Percentiles rank a stretch among this genome's conserved stretches.
Conservation (phyloP, 1,284 basidiomycete genomes). For the Cryptococcus hybrid region DNA sequence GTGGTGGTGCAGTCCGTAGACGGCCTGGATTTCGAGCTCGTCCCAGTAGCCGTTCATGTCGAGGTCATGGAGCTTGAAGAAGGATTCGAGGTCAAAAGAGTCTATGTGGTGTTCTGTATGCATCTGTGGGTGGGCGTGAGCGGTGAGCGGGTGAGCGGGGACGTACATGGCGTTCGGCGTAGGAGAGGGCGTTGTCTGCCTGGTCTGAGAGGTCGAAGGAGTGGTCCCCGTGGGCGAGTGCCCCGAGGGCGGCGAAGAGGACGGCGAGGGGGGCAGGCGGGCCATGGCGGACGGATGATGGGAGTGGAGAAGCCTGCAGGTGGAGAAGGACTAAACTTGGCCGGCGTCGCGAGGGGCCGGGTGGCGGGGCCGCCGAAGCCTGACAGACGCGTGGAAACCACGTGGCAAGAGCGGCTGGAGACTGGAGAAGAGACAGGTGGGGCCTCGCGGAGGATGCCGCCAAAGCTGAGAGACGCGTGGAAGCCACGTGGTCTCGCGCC, state of each 20-base stretch:
- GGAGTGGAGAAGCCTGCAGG: too few species aligned
- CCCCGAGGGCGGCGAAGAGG: conserved; percentile 17
- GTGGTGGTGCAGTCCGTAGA: conserved; percentile 94
- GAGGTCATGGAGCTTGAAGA: conserved; percentile 74
- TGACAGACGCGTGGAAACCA: too few species aligned
- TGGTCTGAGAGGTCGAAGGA: conserved; percentile 32
- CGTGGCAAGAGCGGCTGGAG: too few species aligned
- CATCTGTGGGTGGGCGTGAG: conserved; percentile 31
- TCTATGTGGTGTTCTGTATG: conserved; percentile 51
- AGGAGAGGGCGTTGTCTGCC: conserved; percentile 40
- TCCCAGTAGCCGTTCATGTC: conserved; percentile 75
- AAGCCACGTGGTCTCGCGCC: too few species aligned
- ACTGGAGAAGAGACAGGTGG: too few species aligned
- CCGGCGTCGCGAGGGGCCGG: too few species aligned
- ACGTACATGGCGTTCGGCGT: conserved; percentile 57
- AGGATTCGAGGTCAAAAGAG: conserved; percentile 46
- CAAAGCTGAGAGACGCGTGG: too few species aligned
- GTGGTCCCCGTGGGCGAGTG: conserved; percentile 36
- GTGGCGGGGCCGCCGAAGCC: too few species aligned
- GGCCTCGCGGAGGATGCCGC: too few species aligned
- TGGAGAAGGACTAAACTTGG: too few species aligned
- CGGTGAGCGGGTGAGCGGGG: background rate
- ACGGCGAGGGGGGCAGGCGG: conserved; percentile 4
- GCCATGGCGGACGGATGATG: conserved; percentile 5
- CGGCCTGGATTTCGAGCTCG: conserved; percentile 77